Evolutionary conservation across 2,329 filamentous ascomycete genomes (phyloP).

Genomic region (Aspergillus ustus): DNA sequence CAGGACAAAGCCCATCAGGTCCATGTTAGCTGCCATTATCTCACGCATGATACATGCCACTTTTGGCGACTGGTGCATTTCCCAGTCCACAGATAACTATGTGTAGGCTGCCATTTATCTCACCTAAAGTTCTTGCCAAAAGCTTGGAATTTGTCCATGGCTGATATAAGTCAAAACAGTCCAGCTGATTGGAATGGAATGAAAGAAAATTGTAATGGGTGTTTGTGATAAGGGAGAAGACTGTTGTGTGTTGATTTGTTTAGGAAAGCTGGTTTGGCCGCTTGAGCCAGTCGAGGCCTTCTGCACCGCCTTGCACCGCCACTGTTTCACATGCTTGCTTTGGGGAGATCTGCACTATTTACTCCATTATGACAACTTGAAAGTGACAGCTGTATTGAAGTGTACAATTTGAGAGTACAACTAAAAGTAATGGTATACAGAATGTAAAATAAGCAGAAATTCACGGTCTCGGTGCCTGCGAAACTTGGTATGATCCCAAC

Average conservation of each 20-base stretch:
- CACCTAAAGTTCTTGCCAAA: slow-evolving; percentile 74
- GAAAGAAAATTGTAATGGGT: background rate
- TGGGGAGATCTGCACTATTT: background rate
- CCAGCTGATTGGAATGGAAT: background rate
- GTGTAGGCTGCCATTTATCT: slow-evolving; percentile 32
- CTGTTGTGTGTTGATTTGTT: slow-evolving; percentile 13
- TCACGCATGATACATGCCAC: slow-evolving; percentile 21
- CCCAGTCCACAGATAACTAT: slow-evolving; percentile 10
- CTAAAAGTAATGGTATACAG: background rate
- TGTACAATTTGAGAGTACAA: background rate
- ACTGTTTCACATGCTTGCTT: slow-evolving; percentile 24
- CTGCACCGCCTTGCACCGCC: slow-evolving; percentile 30
- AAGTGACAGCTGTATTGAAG: background rate
- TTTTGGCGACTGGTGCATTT: background rate
- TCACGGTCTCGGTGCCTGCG: background rate
- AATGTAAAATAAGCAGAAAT: background rate
- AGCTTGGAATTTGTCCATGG: slow-evolving; percentile 71
- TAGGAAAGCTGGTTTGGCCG: slow-evolving; percentile 3
- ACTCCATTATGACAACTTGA: background rate
- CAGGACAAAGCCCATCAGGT: slow-evolving; percentile 45
- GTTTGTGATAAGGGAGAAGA: slow-evolving; percentile 1
- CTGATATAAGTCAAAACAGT: slow-evolving; percentile 38
- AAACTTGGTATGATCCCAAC: slow-evolving; percentile 3
- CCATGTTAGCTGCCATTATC: slow-evolving; percentile 31
- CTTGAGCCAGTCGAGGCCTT: slow-evolving; percentile 9